phyloP scores from a whole-genome alignment of 108 stramenopile species.

The Skeletonema potamos region DNA sequence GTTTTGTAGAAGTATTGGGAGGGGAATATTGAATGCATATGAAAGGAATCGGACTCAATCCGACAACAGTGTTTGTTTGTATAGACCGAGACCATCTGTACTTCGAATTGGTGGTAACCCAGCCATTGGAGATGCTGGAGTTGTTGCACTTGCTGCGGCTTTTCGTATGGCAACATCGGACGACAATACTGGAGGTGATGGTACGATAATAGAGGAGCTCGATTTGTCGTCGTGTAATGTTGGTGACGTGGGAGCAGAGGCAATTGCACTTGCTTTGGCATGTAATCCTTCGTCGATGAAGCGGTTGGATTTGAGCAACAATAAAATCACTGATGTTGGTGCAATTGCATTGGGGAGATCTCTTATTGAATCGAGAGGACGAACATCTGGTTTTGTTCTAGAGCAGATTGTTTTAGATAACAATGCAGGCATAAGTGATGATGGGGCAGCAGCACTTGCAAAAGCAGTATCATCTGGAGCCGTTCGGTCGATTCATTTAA shows the following conservation, averaged over 20 bases:
- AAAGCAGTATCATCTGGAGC: conserved; percentile 49
- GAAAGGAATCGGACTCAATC: conserved; percentile 9
- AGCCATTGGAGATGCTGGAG: conserved; percentile 76
- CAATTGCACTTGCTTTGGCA: conserved; percentile 70
- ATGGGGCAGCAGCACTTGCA: conserved; percentile 61
- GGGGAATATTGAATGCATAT: conserved; percentile 46
- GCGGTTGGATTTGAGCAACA: conserved; percentile 76
- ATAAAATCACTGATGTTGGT: conserved; percentile 72
- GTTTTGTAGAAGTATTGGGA: conserved; percentile 73
- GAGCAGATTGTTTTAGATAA: conserved; percentile 63
- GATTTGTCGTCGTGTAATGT: conserved; percentile 77
- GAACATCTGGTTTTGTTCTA: conserved; percentile 11
- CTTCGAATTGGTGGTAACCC: conserved; percentile 59
- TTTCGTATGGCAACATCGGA: conserved; percentile 48
- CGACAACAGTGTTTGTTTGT: background rate
- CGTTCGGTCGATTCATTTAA: conserved; percentile 47
- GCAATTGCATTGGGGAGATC: conserved; percentile 54
- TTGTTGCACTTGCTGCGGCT: conserved; percentile 77
- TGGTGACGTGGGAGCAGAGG: conserved; percentile 73
- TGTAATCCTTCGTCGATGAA: conserved; percentile 50
- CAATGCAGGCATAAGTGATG: conserved; percentile 60
- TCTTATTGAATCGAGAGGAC: conserved; percentile 24
- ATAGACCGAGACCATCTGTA: conserved; percentile 39
- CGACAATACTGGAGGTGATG: conserved; percentile 3
- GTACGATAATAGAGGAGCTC: conserved; percentile 53